These are phyloP conservation scores for Arachis monticola DNA, from an alignment of 331 rosid genomes.

Conservation along the genomic window DNA sequence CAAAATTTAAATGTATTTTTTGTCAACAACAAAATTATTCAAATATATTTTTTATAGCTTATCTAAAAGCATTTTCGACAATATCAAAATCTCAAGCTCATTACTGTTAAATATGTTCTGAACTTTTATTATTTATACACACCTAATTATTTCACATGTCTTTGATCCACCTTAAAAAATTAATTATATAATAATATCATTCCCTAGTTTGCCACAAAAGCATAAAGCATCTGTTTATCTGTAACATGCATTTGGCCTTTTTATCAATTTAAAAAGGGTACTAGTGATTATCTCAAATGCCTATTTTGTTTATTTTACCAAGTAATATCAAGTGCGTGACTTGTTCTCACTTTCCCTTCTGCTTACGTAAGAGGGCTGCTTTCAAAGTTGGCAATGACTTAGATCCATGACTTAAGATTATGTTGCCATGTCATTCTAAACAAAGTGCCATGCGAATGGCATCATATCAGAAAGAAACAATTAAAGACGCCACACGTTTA, in stretches of 20 bases:
- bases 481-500: constrained; percentile 44
- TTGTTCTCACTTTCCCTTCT: constrained; percentile 46
- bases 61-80: too few species aligned
- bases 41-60: too few species aligned
- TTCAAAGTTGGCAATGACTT: constrained; percentile 47
- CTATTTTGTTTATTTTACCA: background rate
- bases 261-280: constrained; percentile 6
- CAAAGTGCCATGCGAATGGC: constrained; percentile 26
- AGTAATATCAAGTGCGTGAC: constrained; percentile 36
- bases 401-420: constrained; percentile 48
- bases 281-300: constrained; percentile 46
- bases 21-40: too few species aligned
- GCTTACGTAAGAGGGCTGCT: constrained; percentile 39
- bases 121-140: too few species aligned
- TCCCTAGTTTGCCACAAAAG: constrained; percentile 38
- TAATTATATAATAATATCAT: background rate
- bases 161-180: background rate
- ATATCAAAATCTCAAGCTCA: too few species aligned
- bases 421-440: constrained; percentile 46
- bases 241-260: constrained; percentile 16
- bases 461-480: constrained; percentile 28
- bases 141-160: too few species aligned
- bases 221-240: constrained; percentile 43
- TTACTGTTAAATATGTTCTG: too few species aligned
- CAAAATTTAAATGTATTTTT: too few species aligned